Conservation (phyloP, 2,329 filamentous ascomycete species). For the Hypoxylon sp. region DNA sequence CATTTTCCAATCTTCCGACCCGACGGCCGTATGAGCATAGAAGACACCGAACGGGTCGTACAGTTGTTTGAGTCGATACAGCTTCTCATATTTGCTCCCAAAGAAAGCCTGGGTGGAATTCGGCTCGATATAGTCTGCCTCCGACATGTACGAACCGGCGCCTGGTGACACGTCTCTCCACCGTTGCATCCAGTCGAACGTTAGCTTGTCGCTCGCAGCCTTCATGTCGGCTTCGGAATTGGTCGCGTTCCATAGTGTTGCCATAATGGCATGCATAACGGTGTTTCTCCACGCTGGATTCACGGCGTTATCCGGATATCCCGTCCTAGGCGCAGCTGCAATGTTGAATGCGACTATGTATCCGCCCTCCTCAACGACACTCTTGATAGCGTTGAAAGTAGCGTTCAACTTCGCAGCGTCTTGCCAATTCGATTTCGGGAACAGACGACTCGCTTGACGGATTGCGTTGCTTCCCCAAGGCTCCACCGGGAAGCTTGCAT, state of each 20-base stretch:
- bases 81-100: constrained; percentile 45
- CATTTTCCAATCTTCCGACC: constrained; percentile 48
- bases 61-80: constrained; percentile 47
- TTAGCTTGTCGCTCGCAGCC: constrained; percentile 50
- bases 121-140: constrained; percentile 49
- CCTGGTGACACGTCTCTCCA: constrained; percentile 49
- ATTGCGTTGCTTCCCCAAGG: constrained; percentile 51
- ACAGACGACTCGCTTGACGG: constrained; percentile 58
- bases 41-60: constrained; percentile 48
- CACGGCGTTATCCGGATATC: constrained; percentile 48
- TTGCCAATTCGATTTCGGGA: constrained; percentile 58
- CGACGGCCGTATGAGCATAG: constrained; percentile 49
- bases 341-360: constrained; percentile 45
- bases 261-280: constrained; percentile 55
- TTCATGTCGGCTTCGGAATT: constrained; percentile 45
- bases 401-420: constrained; percentile 53
- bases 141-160: constrained; percentile 47
- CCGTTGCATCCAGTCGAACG: constrained; percentile 52
- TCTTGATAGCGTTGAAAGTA: constrained; percentile 54
- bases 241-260: constrained; percentile 43
- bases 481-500: constrained; percentile 58
- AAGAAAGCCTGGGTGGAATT: constrained; percentile 48
- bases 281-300: constrained; percentile 63
- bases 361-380: constrained; percentile 47
- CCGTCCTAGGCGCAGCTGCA: constrained; percentile 47